Evolutionary conservation across 2,329 filamentous ascomycete genomes (phyloP), one percentile per base, ranked within the genome.

Genomic region (Hymenoscyphus fructigenus): DNA sequence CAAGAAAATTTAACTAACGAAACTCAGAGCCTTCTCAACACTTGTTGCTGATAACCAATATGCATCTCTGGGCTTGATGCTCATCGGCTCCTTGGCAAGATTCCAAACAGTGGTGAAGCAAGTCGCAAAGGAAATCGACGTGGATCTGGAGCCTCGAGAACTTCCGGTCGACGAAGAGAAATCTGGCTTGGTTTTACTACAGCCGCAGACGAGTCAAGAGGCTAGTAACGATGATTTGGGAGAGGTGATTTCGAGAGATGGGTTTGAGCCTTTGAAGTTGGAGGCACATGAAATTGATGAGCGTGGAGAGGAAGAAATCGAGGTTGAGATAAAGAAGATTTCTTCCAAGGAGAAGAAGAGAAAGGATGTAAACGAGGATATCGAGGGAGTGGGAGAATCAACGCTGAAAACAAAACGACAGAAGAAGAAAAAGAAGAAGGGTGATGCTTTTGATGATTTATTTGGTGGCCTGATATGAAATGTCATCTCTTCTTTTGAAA

Each of bases 31-130:
- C 0, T 93, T 94, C 75, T 87, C 88, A 0, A 88, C 88, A 67
- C 78, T 94, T 53, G 79, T 89, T 3, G 88, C 88, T 20, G 90
- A 93, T 75, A 85, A 84, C 38, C 91, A 92, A 72, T 91, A 91
- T 76, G 86, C 91, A 2, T 81, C 87, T 3, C 80, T 94, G 2
- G 91, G 91, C 3, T 79, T 92, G 23, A 82, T 91, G 67, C 81
- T 94, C 10, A 75, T 93, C 57, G 87, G 84, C 23, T 78, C 85
- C 1, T 78, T 93, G 65, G 88, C 88, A 3, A 85, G 85, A 67
- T 77, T 89, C 26, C 77, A 84, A 66, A 78, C 78, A 60, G 75
- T 81, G n/a, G 2, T 61, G 14, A 60, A 44, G 14, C 34, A 61
- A 34, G 55, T 64, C 2, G 59, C 57, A 4, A 32, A 34, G 26